Base-by-base conservation (phyloP, 2,329 filamentous ascomycete species). In the Sarocladium strictum region DNA sequence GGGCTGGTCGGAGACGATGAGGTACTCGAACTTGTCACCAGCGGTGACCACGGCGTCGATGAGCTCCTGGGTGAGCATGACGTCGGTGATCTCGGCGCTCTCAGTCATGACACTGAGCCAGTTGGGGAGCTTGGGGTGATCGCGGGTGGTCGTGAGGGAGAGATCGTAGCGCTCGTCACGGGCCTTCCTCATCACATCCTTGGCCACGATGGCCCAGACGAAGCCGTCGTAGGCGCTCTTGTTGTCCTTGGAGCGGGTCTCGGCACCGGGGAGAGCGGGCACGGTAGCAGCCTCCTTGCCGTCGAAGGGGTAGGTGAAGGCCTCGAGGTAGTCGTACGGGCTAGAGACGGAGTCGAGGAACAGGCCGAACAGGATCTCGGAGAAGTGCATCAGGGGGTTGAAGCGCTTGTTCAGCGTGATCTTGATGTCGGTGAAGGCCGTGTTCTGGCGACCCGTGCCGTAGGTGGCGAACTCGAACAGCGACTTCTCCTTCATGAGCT, bases 81-180 rank as follows among this genome's bases (percentile, higher is more conserved):
- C 77, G 45, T 97, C 89, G 12, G 92, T 97, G 63, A 99, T 86
- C 73, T 97, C 94, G 56, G 92, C 91, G 72, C 86, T 96, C 78
- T 99, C 94, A 66, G 85, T 95, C 94, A 99, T 97, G 66, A 97
- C 84, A 12, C 90, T 96, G 54, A 87, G 78, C 92, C 92, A 99
- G 59, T 80, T 73, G 32, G 94, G 93, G 32, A 99, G 83, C 77
- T 96, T 97, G 54, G 87, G 68, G 72, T 92, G 84, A 65, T 99
- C 94, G 79, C 96, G 96, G 67, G 93, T 97, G 60, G 85, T 85
- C 40, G 94, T 97, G 62, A 99, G 81, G 53, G 90, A 96, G 54
- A 97, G 77, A 69, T 99, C 94, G 73, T 97, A 99, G 63, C 94
- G 89, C 59, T 96, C 90, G 49, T 96, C 89, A 58, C 94, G 87